A percentile compares a stretch with the other conserved stretches of the same genome.
phyloP scores from a whole-genome alignment of 31 red algal genomes.

The Endocladia muricata region DNA sequence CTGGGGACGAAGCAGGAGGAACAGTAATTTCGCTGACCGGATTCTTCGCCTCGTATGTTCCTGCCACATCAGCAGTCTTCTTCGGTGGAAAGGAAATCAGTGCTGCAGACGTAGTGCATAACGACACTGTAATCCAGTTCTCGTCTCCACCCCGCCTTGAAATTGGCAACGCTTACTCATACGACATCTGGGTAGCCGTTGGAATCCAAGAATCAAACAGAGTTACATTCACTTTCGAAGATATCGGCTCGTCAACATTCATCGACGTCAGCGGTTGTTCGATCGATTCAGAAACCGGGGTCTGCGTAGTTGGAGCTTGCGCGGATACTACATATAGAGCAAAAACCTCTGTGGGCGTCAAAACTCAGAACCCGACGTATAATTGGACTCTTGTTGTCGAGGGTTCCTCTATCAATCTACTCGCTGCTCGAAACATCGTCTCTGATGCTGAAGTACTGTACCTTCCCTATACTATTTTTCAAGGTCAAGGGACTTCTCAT shows the following conservation, averaged over 20 bases:
- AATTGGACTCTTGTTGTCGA: slow-evolving; percentile 33
- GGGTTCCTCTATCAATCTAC: slow-evolving; percentile 1
- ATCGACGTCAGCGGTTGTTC: slow-evolving; percentile 33
- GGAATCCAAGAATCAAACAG: slow-evolving; percentile 15
- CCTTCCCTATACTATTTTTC: slow-evolving; percentile 32
- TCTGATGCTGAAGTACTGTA: slow-evolving; percentile 31
- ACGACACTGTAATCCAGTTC: slow-evolving; percentile 28
- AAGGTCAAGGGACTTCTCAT: slow-evolving; percentile 10
- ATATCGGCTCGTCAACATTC: slow-evolving; percentile 4
- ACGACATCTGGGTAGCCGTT: slow-evolving; percentile 31
- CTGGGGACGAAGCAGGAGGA: slow-evolving; percentile 48
- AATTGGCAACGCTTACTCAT: slow-evolving; percentile 35
- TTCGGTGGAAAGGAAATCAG: slow-evolving; percentile 17
- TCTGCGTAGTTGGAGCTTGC: slow-evolving; percentile 39
- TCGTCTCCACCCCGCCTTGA: slow-evolving; percentile 43
- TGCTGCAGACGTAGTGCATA: slow-evolving; percentile 6
- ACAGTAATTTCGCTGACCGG: slow-evolving; percentile 53
- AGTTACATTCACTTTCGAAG: slow-evolving; percentile 52
- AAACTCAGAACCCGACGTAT: slow-evolving; percentile 34
- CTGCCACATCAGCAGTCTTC: slow-evolving; percentile 23
- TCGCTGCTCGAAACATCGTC: slow-evolving; percentile 6
- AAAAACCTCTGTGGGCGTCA: slow-evolving; percentile 9
- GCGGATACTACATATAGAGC: slow-evolving; percentile 41
- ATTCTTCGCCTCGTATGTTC: slow-evolving; percentile 39
- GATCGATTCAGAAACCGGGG: slow-evolving; percentile 19